These are phyloP conservation scores for Ophiosphaerella narmari DNA, from an alignment of 2,329 filamentous ascomycete genomes.

Conservation along the genomic window DNA sequence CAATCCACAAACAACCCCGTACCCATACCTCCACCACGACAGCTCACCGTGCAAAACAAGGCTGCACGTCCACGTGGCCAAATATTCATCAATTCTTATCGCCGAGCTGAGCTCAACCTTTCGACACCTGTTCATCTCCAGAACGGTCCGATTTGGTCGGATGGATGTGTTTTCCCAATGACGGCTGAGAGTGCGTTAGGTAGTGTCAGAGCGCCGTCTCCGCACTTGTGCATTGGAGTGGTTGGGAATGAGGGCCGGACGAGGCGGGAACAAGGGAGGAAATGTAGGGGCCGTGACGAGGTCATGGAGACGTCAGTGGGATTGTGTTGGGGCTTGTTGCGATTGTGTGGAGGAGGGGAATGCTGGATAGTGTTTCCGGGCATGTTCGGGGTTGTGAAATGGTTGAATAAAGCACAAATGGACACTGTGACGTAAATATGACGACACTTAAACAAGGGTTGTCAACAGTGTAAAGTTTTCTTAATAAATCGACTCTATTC, in stretches of 20 bases:
- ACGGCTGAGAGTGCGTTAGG: background rate
- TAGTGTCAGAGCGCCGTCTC: background rate
- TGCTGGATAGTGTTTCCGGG: no score
- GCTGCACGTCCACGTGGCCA: background rate
- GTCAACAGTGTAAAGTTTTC: no score
- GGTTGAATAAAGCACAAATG: no score
- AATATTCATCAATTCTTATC: background rate
- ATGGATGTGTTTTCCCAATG: conserved; percentile 7
- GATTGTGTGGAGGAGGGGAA: no score
- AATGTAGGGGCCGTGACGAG: background rate
- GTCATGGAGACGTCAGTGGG: no score
- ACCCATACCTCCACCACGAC: background rate
- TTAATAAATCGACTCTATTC: background rate
- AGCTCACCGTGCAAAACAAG: background rate
- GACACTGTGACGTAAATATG: no score
- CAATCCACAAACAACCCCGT: no score
- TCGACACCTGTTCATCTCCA: background rate
- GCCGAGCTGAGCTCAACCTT: background rate
- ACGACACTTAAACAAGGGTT: no score
- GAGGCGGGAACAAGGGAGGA: background rate
- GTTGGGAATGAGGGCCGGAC: background rate
- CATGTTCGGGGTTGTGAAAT: no score
- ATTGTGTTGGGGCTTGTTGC: no score
- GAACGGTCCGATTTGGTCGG: conserved; percentile 4
- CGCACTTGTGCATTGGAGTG: background rate